Evolutionary conservation across 2,329 filamentous ascomycete genomes (phyloP).

Genomic region (Emydomyces testavorans): DNA sequence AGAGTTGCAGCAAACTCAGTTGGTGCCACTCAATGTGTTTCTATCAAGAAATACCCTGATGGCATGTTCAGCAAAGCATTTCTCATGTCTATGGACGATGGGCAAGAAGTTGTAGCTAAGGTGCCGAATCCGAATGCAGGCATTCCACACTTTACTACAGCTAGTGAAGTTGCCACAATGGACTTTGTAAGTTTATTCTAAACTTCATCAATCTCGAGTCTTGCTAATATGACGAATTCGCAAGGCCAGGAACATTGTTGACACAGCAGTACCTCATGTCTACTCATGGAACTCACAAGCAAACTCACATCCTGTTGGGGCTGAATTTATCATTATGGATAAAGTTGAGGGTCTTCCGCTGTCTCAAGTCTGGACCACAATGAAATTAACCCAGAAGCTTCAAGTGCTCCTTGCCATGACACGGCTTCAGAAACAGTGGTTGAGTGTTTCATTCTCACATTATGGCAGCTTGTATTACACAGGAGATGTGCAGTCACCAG

Average conservation of each 20-base stretch:
- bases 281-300: conserved; percentile 9
- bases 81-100: conserved; percentile 16
- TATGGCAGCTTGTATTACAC: conserved; percentile 24
- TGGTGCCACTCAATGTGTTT: conserved; percentile 23
- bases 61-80: conserved; percentile 18
- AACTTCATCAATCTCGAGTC: background rate
- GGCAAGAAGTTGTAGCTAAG: conserved; percentile 10
- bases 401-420: conserved; percentile 22
- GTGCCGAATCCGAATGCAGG: conserved; percentile 13
- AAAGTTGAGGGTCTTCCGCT: conserved; percentile 15
- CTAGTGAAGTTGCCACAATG: conserved; percentile 21
- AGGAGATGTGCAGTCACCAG: conserved; percentile 18
- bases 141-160: conserved; percentile 12
- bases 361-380: conserved; percentile 20
- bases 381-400: conserved; percentile 21
- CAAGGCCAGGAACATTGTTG: conserved; percentile 20
- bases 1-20: conserved; percentile 23
- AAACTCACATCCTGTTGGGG: conserved; percentile 24
- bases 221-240: conserved; percentile 15
- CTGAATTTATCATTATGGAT: conserved; percentile 31
- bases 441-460: conserved; percentile 23
- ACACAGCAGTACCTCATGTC: conserved; percentile 9
- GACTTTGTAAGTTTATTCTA: conserved; percentile 4
- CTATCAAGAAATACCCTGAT: conserved; percentile 20
- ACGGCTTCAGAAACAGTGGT: conserved; percentile 21